A percentile compares a stretch with the other conserved stretches of the same genome.
Evolutionary conservation across 2,329 filamentous ascomycete species (phyloP).

Genomic region (Ophiosphaerella korrae): DNA sequence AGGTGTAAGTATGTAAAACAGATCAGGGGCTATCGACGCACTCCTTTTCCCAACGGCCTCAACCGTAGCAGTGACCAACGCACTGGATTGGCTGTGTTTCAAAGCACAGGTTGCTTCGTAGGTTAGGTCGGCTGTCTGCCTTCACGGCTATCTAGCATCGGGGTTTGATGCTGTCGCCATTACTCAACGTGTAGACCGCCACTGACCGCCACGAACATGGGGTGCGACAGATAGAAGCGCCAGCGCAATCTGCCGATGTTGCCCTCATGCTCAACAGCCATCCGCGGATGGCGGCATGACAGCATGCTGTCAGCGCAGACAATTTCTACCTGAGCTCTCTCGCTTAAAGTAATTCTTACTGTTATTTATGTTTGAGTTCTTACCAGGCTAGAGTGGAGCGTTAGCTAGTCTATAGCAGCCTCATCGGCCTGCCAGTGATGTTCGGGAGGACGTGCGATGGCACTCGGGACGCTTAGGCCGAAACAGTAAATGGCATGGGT

Average conservation of each 20-base stretch:
- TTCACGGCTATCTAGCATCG: conserved; percentile 19
- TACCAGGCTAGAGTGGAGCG: conserved; percentile 19
- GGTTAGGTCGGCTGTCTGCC: conserved; percentile 13
- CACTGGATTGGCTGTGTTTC: conserved; percentile 34
- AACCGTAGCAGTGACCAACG: conserved; percentile 8
- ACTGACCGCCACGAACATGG: not conserved
- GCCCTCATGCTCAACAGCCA: conserved; percentile 13
- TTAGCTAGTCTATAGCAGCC: conserved; percentile 5
- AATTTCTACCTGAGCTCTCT: conserved; percentile 11
- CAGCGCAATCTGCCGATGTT: conserved; percentile 10
- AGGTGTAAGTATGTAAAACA: too few relatives aligned
- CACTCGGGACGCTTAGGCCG: conserved; percentile 20
- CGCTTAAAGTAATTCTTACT: conserved; percentile 4
- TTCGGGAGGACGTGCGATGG: conserved; percentile 1
- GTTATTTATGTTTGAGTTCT: conserved; percentile 26
- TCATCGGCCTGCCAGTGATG: not conserved
- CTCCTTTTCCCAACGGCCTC: conserved; percentile 11
- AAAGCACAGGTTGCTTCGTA: conserved; percentile 22
- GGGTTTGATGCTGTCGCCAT: conserved; percentile 17
- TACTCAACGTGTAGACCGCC: conserved; percentile 1
- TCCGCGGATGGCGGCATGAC: not conserved
- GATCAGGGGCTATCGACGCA: not conserved
- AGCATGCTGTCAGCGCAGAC: conserved; percentile 19
- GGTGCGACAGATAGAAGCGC: conserved; percentile 4
- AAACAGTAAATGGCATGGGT: conserved; percentile 29